phyloP scores from a whole-genome alignment of 2,329 filamentous ascomycete genomes.

The Aspergillus hiratsukae region DNA sequence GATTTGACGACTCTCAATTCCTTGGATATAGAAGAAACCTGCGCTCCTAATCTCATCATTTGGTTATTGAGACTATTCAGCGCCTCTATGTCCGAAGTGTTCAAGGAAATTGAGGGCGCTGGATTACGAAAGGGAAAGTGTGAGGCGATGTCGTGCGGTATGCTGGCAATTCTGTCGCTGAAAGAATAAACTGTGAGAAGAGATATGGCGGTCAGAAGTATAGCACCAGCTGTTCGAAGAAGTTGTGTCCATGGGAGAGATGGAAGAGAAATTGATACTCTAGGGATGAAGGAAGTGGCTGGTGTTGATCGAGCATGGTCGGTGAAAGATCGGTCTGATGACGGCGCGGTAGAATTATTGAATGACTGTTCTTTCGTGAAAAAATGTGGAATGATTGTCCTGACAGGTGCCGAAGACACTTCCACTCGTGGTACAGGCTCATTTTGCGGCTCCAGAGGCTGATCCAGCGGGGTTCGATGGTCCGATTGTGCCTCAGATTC shows the following conservation, averaged over 20 bases:
- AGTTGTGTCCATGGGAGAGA: background rate
- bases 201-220: conserved; percentile 9
- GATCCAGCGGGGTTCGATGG: conserved; percentile 1
- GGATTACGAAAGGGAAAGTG: conserved; percentile 5
- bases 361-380: conserved; percentile 8
- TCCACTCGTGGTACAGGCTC: conserved; percentile 1
- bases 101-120: conserved; percentile 14
- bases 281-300: background rate
- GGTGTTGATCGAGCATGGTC: background rate
- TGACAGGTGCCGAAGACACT: conserved; percentile 16
- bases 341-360: background rate
- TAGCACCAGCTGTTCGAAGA: conserved; percentile 4
- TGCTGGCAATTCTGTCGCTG: conserved; percentile 8
- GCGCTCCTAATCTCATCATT: conserved; percentile 23
- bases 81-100: conserved; percentile 20
- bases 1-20: conserved; percentile 24
- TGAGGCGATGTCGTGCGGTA: conserved; percentile 15
- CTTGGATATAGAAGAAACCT: conserved; percentile 29
- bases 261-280: background rate
- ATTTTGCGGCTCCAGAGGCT: background rate
- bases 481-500: background rate
- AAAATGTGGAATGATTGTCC: conserved; percentile 22
- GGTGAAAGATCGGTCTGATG: conserved; percentile 1
- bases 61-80: conserved; percentile 24
- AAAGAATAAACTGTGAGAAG: conserved; percentile 11